Evolutionary conservation across 306 rosid species (phyloP).

Genomic region (Dryas alaskensis): DNA sequence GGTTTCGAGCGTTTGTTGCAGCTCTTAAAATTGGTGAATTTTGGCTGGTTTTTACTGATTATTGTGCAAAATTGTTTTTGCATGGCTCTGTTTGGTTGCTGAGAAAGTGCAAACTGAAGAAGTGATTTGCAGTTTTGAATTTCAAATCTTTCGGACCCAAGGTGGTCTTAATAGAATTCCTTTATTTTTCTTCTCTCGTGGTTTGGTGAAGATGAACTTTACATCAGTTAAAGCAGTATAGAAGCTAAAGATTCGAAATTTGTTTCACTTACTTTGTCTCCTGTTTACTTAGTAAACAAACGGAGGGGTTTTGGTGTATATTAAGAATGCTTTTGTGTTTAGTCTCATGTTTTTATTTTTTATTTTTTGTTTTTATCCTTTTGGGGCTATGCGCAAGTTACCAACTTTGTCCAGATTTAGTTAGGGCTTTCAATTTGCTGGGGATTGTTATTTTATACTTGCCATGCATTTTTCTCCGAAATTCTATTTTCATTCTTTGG

Average conservation of each 20-base stretch:
- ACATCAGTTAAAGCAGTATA: constrained; percentile 11
- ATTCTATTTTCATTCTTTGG: neutral
- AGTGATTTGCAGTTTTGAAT: constrained; percentile 20
- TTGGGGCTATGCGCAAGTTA: neutral
- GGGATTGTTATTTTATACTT: neutral
- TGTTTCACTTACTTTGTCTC: neutral
- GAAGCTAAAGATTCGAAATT: constrained; percentile 17
- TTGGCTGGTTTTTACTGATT: constrained; percentile 7
- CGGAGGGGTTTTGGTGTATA: constrained; percentile 4
- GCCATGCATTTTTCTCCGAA: neutral
- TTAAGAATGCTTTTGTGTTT: constrained; percentile 12
- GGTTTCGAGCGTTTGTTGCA: constrained; percentile 36
- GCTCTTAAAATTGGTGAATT: constrained; percentile 7
- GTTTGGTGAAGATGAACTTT: constrained; percentile 19
- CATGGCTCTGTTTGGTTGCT: constrained; percentile 12
- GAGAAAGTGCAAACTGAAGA: constrained; percentile 23
- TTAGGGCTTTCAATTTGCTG: neutral
- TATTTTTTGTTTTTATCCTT: neutral
- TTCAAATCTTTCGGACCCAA: neutral
- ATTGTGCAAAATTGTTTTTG: neutral
- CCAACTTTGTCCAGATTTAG: constrained; percentile 4
- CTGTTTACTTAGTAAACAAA: neutral
- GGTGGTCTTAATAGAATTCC: constrained; percentile 10
- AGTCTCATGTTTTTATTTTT: neutral
- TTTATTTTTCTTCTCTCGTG: neutral